These are phyloP conservation scores for Diospyros lotus DNA, from an alignment of 148 eudicot species.

Conservation along the genomic window DNA sequence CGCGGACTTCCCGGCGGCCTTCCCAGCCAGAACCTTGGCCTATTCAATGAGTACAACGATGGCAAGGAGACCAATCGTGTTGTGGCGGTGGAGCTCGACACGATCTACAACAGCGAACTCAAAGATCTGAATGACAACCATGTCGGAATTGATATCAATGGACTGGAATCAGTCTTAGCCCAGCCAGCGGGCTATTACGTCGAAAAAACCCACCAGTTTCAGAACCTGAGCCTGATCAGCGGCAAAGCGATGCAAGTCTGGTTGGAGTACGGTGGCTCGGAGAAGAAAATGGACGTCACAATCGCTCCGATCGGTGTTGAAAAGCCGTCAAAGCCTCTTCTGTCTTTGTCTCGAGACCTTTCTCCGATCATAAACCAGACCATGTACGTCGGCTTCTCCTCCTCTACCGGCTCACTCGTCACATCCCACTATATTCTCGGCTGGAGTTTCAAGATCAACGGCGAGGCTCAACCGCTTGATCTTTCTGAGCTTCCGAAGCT, in stretches of 20 bases:
- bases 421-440: no score
- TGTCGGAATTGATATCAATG: slow-evolving; percentile 5
- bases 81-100: slow-evolving; percentile 15
- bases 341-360: no score
- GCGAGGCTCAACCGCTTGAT: no score
- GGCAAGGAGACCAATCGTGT: slow-evolving; percentile 7
- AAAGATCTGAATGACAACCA: slow-evolving; percentile 3
- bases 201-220: not conserved
- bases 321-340: no score
- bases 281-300: not conserved
- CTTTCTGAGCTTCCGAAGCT: no score
- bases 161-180: not conserved
- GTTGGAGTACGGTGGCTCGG: slow-evolving; percentile 2
- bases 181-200: not conserved
- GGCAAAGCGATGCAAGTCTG: not conserved
- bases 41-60: slow-evolving; percentile 5
- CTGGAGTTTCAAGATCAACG: no score
- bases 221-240: not conserved
- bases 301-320: not conserved
- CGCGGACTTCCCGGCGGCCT: slow-evolving; percentile 1
- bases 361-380: no score
- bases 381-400: no score
- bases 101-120: not conserved
- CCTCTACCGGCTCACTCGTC: no score
- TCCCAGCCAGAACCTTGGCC: slow-evolving; percentile 11